Base-by-base conservation (phyloP, 441 rosid species). In the Brassica balearica region DNA sequence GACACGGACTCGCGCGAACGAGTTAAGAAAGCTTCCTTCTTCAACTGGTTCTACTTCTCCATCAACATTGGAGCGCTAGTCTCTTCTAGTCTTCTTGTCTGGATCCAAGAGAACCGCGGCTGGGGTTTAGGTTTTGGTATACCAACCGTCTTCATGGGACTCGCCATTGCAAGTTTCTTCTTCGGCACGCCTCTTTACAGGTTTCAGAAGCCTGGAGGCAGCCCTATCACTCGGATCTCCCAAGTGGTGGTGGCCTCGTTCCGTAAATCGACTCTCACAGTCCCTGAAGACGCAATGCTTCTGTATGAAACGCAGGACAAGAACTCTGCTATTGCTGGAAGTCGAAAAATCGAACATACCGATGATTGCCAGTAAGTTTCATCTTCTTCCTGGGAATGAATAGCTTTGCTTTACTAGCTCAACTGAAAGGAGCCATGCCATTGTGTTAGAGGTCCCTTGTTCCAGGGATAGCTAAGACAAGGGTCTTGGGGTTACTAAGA, bases 121-220 rank as follows among this genome's bases (percentile, higher is more conserved):
- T 94, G 97, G 97, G 98, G 88, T 59, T 72, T 92, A 25, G 98
- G 98, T 20, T 94, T 92, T 81, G 91, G 90, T 68, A 91, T 94
- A 80, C 98, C 98, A 27, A 87, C 96, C 1, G 73, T 92, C 59
- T 92, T 89, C 76, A 91, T 92, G 94, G 96, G 87, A 70, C 59
- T 91, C 0, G 53, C 53, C 14, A 43, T 12, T 10, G 53, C 53
- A 10, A 43, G 53, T 43, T 43, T 43, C 53, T 43, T 43, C 53
- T 43, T 43, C 11, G 53, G 53, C 14, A 43, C 53, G 1, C 53
- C 53, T 10, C 53, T 43, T 43, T 43, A 43, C 14, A 43, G 53
- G 53, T 43, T 43, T 12, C 53, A 43, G 53, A 43, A 43, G 6
- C 53, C 53, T 10, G 14, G 48, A 41, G 48, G 48, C 48, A 41